phyloP scores from a whole-genome alignment of 148 eudicot species.

The Selenicereus undatus region DNA sequence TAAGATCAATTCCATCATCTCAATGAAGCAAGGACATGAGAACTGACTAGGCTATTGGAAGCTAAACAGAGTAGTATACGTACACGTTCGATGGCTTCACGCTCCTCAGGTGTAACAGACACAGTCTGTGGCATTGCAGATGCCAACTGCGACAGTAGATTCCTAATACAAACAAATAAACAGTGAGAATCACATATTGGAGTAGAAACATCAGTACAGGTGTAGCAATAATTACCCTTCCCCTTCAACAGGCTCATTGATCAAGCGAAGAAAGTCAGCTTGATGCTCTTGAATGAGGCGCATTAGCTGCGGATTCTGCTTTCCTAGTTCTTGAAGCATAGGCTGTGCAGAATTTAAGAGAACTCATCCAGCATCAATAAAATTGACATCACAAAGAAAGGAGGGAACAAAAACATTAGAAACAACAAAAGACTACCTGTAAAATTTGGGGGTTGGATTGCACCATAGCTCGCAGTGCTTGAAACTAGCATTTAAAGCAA shows the following conservation, averaged over 20 bases:
- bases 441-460: slow-evolving; percentile 87
- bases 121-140: slow-evolving; percentile 66
- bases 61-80: slow-evolving; percentile 20
- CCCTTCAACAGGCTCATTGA: slow-evolving; percentile 81
- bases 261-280: slow-evolving; percentile 74
- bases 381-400: not conserved
- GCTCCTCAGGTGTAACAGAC: slow-evolving; percentile 77
- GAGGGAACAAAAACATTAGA: not conserved
- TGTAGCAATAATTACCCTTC: slow-evolving; percentile 46
- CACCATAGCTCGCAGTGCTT: slow-evolving; percentile 84
- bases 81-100: slow-evolving; percentile 85
- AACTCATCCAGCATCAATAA: slow-evolving; percentile 10
- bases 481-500: slow-evolving; percentile 41
- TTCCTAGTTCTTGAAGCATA: slow-evolving; percentile 90
- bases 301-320: slow-evolving; percentile 78
- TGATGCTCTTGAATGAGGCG: slow-evolving; percentile 85
- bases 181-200: slow-evolving; percentile 8
- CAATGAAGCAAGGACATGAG: not conserved
- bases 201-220: slow-evolving; percentile 3
- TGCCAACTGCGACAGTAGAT: slow-evolving; percentile 52
- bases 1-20: not conserved
- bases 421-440: slow-evolving; percentile 42
- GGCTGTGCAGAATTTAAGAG: slow-evolving; percentile 44
- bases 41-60: not conserved
- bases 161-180: slow-evolving; percentile 32